Evolutionary conservation across 1,139 yeast genomes (phyloP).

Genomic region (Blastobotrys capitulatus): DNA sequence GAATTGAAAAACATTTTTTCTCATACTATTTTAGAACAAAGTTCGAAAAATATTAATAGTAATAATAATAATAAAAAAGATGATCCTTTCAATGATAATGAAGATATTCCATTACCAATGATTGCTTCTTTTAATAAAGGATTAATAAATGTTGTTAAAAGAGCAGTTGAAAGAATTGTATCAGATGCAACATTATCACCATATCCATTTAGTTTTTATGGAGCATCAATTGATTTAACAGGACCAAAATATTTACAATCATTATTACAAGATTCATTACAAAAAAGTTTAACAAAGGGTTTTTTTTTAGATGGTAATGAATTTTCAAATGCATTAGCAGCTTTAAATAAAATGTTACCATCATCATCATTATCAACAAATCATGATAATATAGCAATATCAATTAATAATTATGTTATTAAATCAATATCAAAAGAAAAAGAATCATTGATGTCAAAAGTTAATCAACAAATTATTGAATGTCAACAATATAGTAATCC

Average conservation of each 20-base stretch:
- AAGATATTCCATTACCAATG: background rate
- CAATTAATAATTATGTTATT: constrained; percentile 22
- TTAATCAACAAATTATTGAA: constrained; percentile 16
- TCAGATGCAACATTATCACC: constrained; percentile 9
- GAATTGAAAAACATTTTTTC: constrained; percentile 26
- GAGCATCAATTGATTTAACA: background rate
- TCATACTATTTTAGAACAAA: constrained; percentile 19
- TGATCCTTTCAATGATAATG: constrained; percentile 5
- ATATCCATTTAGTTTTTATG: constrained; percentile 9
- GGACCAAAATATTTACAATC: constrained; percentile 15
- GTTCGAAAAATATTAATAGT: background rate
- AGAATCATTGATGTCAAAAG: constrained; percentile 16
- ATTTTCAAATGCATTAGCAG: constrained; percentile 22
- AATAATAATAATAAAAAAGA: background rate
- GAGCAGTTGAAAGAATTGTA: constrained; percentile 13
- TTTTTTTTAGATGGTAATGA: constrained; percentile 25
- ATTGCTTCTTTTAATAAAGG: constrained; percentile 12
- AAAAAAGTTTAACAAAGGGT: constrained; percentile 21
- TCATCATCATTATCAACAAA: constrained; percentile 15
- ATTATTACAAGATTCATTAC: constrained; percentile 21
- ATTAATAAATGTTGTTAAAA: constrained; percentile 9
- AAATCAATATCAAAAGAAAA: constrained; percentile 19
- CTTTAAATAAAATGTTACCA: constrained; percentile 22
- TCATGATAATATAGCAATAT: constrained; percentile 18
- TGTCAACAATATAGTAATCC: constrained; percentile 23